Evolutionary conservation across 2,329 filamentous ascomycete genomes (phyloP).

Genomic region (Paraphoma chrysanthemicola): DNA sequence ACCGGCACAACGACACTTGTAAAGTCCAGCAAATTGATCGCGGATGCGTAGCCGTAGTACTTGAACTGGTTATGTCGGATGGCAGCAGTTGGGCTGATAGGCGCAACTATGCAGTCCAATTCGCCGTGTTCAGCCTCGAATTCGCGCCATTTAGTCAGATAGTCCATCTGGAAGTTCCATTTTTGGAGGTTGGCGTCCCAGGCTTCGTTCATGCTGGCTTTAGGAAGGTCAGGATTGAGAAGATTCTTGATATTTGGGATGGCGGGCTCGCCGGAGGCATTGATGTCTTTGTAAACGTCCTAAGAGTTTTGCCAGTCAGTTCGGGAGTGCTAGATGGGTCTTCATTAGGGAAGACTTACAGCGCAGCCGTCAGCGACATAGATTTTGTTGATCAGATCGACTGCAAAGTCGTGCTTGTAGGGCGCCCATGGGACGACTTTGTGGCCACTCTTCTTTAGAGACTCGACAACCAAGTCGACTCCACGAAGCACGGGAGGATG

Average conservation of each 20-base stretch:
- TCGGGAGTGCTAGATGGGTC: neutral
- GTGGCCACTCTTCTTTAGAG: slow-evolving; percentile 2
- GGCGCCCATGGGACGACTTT: slow-evolving; percentile 7
- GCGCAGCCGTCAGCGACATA: slow-evolving; percentile 1
- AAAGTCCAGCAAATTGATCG: slow-evolving; percentile 15
- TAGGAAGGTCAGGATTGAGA: slow-evolving; percentile 7
- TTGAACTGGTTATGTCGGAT: slow-evolving; percentile 12
- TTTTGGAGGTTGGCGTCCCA: slow-evolving; percentile 14
- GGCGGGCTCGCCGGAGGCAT: slow-evolving; percentile 7
- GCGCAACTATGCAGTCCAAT: slow-evolving; percentile 13
- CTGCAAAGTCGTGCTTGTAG: slow-evolving; percentile 5
- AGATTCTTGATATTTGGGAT: slow-evolving; percentile 16
- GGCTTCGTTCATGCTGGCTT: slow-evolving; percentile 8
- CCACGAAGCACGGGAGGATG: slow-evolving; percentile 8
- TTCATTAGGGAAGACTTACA: neutral
- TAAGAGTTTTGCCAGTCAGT: neutral
- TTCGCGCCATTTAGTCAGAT: slow-evolving; percentile 7
- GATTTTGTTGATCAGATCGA: slow-evolving; percentile 7
- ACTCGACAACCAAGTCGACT: slow-evolving; percentile 1
- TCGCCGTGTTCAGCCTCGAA: slow-evolving; percentile 7
- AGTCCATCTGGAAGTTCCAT: slow-evolving; percentile 13
- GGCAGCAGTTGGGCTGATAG: slow-evolving; percentile 28
- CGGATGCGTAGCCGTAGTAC: slow-evolving; percentile 14
- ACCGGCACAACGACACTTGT: slow-evolving; percentile 27
- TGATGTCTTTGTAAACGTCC: slow-evolving; percentile 57